phyloP scores from a whole-genome alignment of 768 basidiomycete genomes.

The Vishniacozyma victoriae region DNA sequence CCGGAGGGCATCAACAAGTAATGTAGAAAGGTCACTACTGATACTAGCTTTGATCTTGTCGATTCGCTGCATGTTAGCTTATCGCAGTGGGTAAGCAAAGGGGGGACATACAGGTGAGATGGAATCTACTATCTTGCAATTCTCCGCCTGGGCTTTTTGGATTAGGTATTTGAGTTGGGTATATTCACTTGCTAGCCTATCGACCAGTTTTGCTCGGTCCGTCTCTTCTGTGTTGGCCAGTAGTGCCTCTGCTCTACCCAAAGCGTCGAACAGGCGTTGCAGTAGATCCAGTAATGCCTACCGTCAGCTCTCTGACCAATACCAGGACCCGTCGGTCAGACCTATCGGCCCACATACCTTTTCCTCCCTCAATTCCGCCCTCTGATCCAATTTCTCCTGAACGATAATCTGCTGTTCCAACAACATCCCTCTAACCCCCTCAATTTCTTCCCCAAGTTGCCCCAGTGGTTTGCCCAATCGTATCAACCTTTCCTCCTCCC shows the following conservation, averaged over 20 bases:
- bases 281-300: conserved; percentile 79
- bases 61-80: conserved; percentile 57
- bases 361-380: conserved; percentile 74
- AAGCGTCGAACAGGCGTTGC: conserved; percentile 85
- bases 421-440: conserved; percentile 47
- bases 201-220: conserved; percentile 8
- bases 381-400: conserved; percentile 66
- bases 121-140: conserved; percentile 69
- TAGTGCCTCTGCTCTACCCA: conserved; percentile 78
- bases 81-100: background rate
- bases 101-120: conserved; percentile 65
- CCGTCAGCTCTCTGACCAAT: too few relatives aligned
- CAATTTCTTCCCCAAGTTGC: conserved; percentile 60
- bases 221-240: conserved; percentile 50
- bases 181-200: conserved; percentile 72
- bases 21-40: conserved; percentile 74
- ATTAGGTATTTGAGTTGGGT: conserved; percentile 85
- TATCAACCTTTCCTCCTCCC: conserved; percentile 69
- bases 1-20: conserved; percentile 63
- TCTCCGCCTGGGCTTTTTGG: conserved; percentile 69
- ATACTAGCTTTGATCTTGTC: conserved; percentile 77
- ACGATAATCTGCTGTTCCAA: conserved; percentile 56
- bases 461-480: conserved; percentile 64
- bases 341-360: conserved; percentile 54
- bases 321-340: background rate